A percentile compares a stretch with the other conserved stretches of the same genome.
Evolutionary conservation across 2,329 filamentous ascomycete species (phyloP).

Genomic region (Colletotrichum magnum): DNA sequence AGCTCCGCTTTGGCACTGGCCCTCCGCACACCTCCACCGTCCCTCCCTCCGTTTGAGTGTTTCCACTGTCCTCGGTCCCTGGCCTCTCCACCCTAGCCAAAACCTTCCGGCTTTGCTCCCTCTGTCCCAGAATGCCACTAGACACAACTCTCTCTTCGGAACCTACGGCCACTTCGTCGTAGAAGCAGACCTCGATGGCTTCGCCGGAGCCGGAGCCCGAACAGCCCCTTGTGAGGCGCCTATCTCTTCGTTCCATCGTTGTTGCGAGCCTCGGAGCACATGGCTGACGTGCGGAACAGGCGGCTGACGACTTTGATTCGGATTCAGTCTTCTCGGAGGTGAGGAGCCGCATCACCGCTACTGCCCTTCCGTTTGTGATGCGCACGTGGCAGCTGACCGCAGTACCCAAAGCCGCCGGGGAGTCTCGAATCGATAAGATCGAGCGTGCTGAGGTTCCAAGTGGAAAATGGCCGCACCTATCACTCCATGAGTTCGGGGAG

Average conservation of each 20-base stretch:
- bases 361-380: background rate
- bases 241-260: fast-evolving
- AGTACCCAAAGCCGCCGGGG: background rate
- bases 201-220: background rate
- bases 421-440: conserved; percentile 34
- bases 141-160: no score
- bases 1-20: conserved; percentile 13
- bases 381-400: background rate
- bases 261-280: background rate
- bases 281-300: background rate
- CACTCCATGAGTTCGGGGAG: conserved; percentile 45
- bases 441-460: conserved; percentile 34
- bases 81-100: no score
- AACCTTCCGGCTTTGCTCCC: no score
- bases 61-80: no score
- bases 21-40: background rate
- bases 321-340: conserved; percentile 34
- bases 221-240: conserved; percentile 2
- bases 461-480: conserved; percentile 41
- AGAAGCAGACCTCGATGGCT: no score
- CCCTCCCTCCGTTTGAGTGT: no score
- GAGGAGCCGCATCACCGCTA: background rate
- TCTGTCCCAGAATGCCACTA: no score
- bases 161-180: no score
- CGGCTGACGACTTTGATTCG: conserved; percentile 32